Base-by-base conservation (phyloP, 1,139 yeast genomes). In the Hansenula anomala region DNA sequence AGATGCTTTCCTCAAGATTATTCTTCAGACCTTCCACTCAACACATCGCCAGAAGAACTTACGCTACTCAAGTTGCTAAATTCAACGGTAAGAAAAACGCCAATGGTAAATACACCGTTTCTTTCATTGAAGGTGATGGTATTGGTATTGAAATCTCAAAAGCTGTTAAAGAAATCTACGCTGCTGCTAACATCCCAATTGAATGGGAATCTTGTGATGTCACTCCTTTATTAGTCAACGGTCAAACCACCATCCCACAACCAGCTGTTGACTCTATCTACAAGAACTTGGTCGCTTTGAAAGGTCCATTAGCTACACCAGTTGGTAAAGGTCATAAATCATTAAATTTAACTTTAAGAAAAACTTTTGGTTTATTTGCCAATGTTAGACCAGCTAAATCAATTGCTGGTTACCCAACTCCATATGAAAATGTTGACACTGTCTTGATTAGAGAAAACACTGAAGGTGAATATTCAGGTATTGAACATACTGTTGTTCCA, bases 401-500 rank as follows among this genome's bases (percentile, higher is more conserved):
- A 42, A 79, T 92, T 55, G 85, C 77, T 49, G 98, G 98, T 56
- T 92, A 78, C 79, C 78, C 90, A 67, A 92, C 97, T 48, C 95
- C 97, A 36, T 92, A 90, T 72, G 84, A 87, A 56, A 76, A 87
- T 63, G 97, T 92, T 51, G 95, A 92, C 70, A 84, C 96, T 48
- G 97, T 92, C 37, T 76, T 92, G 61, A 89, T 92, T 66, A 88
- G 98, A 77, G 98, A 92, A 72, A 92, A 92, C 79, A 92, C 98
- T 56, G 98, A 92, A 71, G 98, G 97, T 70, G 98, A 92, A 71
- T 92, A 92, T 74, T 89, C 97, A 32, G 98, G 98, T 69, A 90
- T 92, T 55, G 98, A 92, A 74, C 98, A 92, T 73, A 85, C 90
- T 50, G 90, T 92, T 49, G 95, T 89, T 43, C 97, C 97, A 49